Evolutionary conservation across 2,329 filamentous ascomycete species (phyloP).

Genomic region (Alternaria viburni): DNA sequence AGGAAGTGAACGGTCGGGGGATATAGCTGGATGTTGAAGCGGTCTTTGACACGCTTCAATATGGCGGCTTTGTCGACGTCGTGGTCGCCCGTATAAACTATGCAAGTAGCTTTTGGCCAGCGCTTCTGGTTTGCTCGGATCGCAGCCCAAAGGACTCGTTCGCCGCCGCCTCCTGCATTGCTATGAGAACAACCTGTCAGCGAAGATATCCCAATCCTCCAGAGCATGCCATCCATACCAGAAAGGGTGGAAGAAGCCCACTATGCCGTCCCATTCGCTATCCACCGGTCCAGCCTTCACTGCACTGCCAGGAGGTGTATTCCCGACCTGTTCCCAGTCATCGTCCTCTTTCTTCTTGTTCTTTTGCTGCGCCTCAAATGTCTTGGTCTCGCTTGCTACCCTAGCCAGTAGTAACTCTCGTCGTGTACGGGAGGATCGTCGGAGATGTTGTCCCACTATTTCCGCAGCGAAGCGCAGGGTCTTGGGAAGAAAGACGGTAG

Average conservation of each 20-base stretch:
- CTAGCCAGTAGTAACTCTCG: constrained; percentile 43
- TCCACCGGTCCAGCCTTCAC: constrained; percentile 54
- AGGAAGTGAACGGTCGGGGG: constrained; percentile 84
- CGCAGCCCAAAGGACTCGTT: constrained; percentile 95
- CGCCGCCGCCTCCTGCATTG: constrained; percentile 94
- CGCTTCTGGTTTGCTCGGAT: constrained; percentile 87
- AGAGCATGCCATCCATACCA: constrained; percentile 64
- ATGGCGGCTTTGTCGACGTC: constrained; percentile 83
- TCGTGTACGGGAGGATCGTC: constrained; percentile 39
- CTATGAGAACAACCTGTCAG: constrained; percentile 54
- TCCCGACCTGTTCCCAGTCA: constrained; percentile 74
- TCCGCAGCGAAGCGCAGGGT: constrained; percentile 35
- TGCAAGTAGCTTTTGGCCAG: constrained; percentile 87
- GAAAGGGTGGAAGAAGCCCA: constrained; percentile 98
- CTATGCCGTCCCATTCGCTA: constrained; percentile 78
- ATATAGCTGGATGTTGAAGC: constrained; percentile 92
- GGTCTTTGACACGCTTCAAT: constrained; percentile 74
- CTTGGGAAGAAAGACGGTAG: constrained; percentile 33
- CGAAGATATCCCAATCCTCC: too few relatives aligned
- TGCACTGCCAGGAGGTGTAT: constrained; percentile 55
- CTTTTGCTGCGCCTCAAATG: constrained; percentile 26
- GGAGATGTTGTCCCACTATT: constrained; percentile 39
- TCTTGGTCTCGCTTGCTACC: constrained; percentile 39
- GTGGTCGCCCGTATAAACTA: constrained; percentile 95
- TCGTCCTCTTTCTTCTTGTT: constrained; percentile 57